Percentiles rank a stretch among this genome's conserved stretches.
Conservation (phyloP, 2,329 filamentous ascomycete genomes). For the Colletotrichum sidae region DNA sequence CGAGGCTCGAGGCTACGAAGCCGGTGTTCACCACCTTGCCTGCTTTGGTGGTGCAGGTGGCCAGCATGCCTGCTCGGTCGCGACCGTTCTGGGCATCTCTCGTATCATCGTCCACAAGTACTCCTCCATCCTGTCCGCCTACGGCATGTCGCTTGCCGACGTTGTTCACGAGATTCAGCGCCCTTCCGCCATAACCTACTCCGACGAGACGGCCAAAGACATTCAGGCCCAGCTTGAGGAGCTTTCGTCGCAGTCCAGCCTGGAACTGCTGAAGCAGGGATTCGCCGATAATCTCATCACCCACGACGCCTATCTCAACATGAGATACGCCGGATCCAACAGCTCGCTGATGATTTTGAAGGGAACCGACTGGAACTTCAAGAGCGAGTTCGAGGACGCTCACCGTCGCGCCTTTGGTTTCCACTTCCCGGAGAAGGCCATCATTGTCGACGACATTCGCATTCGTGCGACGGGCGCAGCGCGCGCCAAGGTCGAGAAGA, state of each 20-base stretch:
- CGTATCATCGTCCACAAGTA: slow-evolving; percentile 57
- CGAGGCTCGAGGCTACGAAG: slow-evolving; percentile 50
- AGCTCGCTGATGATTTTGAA: slow-evolving; percentile 52
- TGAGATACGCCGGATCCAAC: slow-evolving; percentile 56
- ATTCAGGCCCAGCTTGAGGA: slow-evolving; percentile 44
- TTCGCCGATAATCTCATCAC: slow-evolving; percentile 52
- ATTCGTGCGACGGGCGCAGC: slow-evolving; percentile 37
- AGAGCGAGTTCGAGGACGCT: slow-evolving; percentile 74
- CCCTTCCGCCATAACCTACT: slow-evolving; percentile 47
- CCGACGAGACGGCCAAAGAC: slow-evolving; percentile 28
- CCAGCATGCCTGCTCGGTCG: slow-evolving; percentile 58
- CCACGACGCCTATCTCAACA: slow-evolving; percentile 54
- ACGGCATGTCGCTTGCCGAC: slow-evolving; percentile 59
- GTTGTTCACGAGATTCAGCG: slow-evolving; percentile 55
- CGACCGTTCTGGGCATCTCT: slow-evolving; percentile 55
- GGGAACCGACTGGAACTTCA: slow-evolving; percentile 58
- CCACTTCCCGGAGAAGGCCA: slow-evolving; percentile 50
- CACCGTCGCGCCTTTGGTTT: slow-evolving; percentile 83
- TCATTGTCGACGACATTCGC: slow-evolving; percentile 38
- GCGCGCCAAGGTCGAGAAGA: slow-evolving; percentile 34
- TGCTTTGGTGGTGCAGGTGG: slow-evolving; percentile 52
- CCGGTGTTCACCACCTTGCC: slow-evolving; percentile 49
- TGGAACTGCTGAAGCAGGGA: slow-evolving; percentile 42
- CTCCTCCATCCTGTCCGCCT: slow-evolving; percentile 59
- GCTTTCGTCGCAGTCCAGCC: slow-evolving; percentile 47